Base-by-base conservation (phyloP, 306 rosid species). In the Prinsepia uniflora region DNA sequence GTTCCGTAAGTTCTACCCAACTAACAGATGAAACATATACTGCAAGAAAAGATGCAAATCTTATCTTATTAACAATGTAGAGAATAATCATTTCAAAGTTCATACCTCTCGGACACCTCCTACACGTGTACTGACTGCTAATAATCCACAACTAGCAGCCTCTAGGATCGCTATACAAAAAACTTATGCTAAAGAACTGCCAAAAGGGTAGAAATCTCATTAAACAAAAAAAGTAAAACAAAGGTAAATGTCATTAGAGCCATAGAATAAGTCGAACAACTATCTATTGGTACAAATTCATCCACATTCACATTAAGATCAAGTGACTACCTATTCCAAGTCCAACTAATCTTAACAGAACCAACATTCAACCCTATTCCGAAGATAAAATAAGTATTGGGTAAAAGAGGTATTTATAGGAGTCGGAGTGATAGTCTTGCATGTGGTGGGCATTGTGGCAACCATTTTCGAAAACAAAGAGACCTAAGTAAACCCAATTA, bases 71-170 rank as follows among this genome's bases (percentile, higher is more conserved):
- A 50, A 80, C 66, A 64, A 75, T 44, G 48, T 58, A 64, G 30
- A 49, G 39, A 71, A 67, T 54, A 49, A 66, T 59, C 55, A 59
- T 57, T 56, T 36, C 70, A 44, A 63, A 20, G 18, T 71, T 77
- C 75, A 65, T 75, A 84, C 97, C 94, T 94, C 95, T 10, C 97
- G 98, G 67, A 90, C 96, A 48, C 98, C 98, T 75, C 96, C 98
- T 18, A 90, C 96, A 30, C 95, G 88, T 8, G 95, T 89, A 84
- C 98, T 94, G 76, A 93, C 97, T 0, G 94, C 90, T 73, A 89
- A 84, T 81, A 94, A 87, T 60, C 98, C 98, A 79, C 98, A 94
- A 84, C 98, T 93, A 58, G 97, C 98, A 77, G 97, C 96, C 84
- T 90, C 97, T 78, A 88, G 70, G 75, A 90, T 93, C 83, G 98